Base-by-base conservation (phyloP, 495 filamentous ascomycete genomes). In the Letharia columbiana region DNA sequence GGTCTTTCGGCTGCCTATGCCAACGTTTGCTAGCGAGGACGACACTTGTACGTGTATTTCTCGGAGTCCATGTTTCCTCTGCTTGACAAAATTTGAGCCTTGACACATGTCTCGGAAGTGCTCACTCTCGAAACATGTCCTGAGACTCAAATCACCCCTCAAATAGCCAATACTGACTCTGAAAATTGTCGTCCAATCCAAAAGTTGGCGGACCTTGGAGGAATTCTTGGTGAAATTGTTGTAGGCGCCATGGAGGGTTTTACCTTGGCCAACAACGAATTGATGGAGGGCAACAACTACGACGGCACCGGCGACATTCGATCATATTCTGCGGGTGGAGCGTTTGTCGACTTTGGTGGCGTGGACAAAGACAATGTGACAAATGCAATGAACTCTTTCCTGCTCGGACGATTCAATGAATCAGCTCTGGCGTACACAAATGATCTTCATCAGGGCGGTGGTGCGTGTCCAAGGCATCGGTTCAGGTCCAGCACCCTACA, bases 381-480 rank as follows among this genome's bases (percentile, higher is more conserved):
- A 20, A 64, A 72, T 37, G 37, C 64, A 23, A 71, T 71, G 69
- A 71, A 65, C 28, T 65, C 44, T 52, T 69, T 74, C 61, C 66
- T 75, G 2, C 47, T 69, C 59, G 70, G 71, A 28, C 65, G n/a
- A 64, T 10, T 60, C 72, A 18, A 70, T 73, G 58, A 73, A 74
- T 52, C 47, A 63, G 41, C 67, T 75, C 15, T 71, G 66, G 49
- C 73, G 71, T 23, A 57, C 37, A 6, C 67, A 71, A 44, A 73
- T 70, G 58, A 61, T 75, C 54, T 74, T 74, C 68, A 66, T 75
- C 50, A 69, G 66, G 74, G 73, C 11, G 71, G 71, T 49, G 74
- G 71, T 42, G 65, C 69, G 41, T 75, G 67, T 65, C 12, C 64
- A 74, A 20, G 71, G 73, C 2, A 74, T 74, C 49, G 73, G 71